Evolutionary conservation across 1,284 basidiomycete species (phyloP).

Genomic region (Boletus calvinii): DNA sequence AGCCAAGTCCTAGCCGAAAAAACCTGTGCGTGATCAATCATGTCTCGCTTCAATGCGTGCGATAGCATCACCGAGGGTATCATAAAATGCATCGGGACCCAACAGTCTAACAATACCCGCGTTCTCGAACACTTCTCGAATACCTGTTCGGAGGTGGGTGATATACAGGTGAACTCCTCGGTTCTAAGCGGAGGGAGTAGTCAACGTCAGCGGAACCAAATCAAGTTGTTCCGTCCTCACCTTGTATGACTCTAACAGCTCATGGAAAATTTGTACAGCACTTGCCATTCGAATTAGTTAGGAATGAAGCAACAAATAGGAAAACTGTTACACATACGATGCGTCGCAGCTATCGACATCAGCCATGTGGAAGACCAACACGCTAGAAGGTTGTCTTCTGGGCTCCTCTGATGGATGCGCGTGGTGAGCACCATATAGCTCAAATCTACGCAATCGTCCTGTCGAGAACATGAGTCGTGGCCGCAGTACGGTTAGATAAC

Average conservation of each 20-base stretch:
- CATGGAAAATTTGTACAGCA: constrained; percentile 82
- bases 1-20: neutral
- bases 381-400: constrained; percentile 68
- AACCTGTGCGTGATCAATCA: constrained; percentile 2
- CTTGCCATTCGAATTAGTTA: constrained; percentile 37
- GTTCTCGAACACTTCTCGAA: constrained; percentile 60
- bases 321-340: constrained; percentile 53
- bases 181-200: constrained; percentile 39
- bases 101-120: constrained; percentile 67
- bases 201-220: neutral
- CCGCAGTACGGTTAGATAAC: constrained; percentile 18
- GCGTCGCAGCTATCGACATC: constrained; percentile 86
- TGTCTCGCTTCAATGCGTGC: constrained; percentile 38
- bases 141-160: constrained; percentile 65
- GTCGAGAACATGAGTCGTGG: neutral
- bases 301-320: neutral
- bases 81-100: constrained; percentile 69
- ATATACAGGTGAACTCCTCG: constrained; percentile 77
- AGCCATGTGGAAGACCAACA: constrained; percentile 85
- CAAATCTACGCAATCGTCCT: constrained; percentile 80
- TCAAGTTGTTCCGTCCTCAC: constrained; percentile 36
- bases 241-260: constrained; percentile 76
- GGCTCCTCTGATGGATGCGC: constrained; percentile 88
- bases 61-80: constrained; percentile 70
- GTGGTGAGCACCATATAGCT: constrained; percentile 74